These are phyloP conservation scores for Botryotinia convoluta DNA, from an alignment of 2,329 filamentous ascomycete genomes.

Conservation along the genomic window DNA sequence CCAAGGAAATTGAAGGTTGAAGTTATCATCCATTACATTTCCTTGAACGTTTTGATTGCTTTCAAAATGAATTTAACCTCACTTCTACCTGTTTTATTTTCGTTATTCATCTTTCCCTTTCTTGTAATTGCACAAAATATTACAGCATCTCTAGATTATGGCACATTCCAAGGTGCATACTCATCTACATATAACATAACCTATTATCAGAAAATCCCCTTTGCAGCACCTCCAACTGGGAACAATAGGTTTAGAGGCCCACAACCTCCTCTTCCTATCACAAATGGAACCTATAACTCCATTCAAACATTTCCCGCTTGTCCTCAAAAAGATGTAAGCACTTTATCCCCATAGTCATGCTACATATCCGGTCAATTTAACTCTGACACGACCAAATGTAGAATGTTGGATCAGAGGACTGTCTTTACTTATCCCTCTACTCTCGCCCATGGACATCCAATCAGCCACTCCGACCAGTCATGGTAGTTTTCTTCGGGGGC, in stretches of 20 bases:
- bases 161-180: slow-evolving; percentile 52
- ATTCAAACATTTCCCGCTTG: slow-evolving; percentile 56
- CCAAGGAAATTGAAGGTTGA: slow-evolving; percentile 9
- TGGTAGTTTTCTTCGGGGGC: slow-evolving; percentile 60
- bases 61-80: neutral
- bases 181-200: slow-evolving; percentile 53
- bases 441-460: slow-evolving; percentile 52
- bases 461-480: slow-evolving; percentile 52
- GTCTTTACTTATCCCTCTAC: slow-evolving; percentile 59
- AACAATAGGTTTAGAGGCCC: slow-evolving; percentile 59
- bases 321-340: slow-evolving; percentile 50
- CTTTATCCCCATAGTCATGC: neutral
- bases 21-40: neutral
- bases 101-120: slow-evolving; percentile 7
- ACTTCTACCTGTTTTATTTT: neutral
- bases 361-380: too few species aligned
- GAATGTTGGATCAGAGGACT: slow-evolving; percentile 57
- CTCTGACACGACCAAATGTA: slow-evolving; percentile 21
- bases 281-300: slow-evolving; percentile 52
- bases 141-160: slow-evolving; percentile 47
- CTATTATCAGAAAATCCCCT: slow-evolving; percentile 61
- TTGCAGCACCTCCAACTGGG: slow-evolving; percentile 56
- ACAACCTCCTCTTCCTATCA: slow-evolving; percentile 51
- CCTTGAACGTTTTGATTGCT: neutral
- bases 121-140: slow-evolving; percentile 34